phyloP scores from a whole-genome alignment of 2,329 filamentous ascomycete genomes.

The Aspergillaceae sp. region DNA sequence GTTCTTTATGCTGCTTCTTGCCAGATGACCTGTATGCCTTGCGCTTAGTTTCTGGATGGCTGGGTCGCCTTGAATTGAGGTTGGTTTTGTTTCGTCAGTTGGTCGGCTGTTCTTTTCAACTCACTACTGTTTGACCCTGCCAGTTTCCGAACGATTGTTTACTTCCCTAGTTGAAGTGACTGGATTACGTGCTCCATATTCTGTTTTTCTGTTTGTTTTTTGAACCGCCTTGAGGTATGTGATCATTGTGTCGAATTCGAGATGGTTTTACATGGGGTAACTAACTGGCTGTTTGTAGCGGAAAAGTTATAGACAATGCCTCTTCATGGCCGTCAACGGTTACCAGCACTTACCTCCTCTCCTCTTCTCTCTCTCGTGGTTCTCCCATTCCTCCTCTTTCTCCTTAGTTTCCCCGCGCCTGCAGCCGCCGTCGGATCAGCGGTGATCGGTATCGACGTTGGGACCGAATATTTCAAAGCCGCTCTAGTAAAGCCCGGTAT shows the following conservation, averaged over 20 bases:
- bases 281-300: slow-evolving; percentile 6
- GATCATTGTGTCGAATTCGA: not conserved
- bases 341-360: slow-evolving; percentile 15
- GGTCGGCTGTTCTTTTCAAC: not conserved
- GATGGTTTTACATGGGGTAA: slow-evolving; percentile 2
- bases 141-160: slow-evolving; percentile 7
- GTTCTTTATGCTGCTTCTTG: slow-evolving; percentile 13
- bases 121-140: slow-evolving; percentile 3
- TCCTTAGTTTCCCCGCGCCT: slow-evolving; percentile 47
- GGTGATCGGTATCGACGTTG: slow-evolving; percentile 86
- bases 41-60: slow-evolving; percentile 21
- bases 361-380: slow-evolving; percentile 37
- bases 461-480: slow-evolving; percentile 95
- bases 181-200: not conserved
- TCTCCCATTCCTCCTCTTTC: slow-evolving; percentile 44
- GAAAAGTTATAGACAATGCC: slow-evolving; percentile 25
- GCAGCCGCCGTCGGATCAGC: slow-evolving; percentile 59
- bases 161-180: not conserved
- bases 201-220: not conserved
- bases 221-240: slow-evolving; percentile 1
- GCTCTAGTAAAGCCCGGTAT: slow-evolving; percentile 92
- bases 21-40: slow-evolving; percentile 25
- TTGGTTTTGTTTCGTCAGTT: not conserved
- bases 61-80: slow-evolving; percentile 7
- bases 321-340: slow-evolving; percentile 19